Conservation (phyloP, 192 early-diverging fungal genomes). For the Gryganskiella cystojenkinii region DNA sequence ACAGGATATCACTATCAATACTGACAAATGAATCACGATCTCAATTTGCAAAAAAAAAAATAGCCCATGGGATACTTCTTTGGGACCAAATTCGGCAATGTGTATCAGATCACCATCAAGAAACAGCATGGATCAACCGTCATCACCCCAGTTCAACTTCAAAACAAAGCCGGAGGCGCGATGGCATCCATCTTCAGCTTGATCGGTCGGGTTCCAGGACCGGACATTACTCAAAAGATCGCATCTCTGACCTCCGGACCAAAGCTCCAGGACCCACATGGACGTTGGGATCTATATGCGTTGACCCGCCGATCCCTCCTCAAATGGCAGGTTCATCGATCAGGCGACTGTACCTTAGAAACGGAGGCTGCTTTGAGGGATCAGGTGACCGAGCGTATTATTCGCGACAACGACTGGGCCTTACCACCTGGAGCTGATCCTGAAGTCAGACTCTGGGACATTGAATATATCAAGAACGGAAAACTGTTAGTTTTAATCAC, state of each 20-base stretch:
- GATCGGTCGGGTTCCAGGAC: slow-evolving; percentile 31
- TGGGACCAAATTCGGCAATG: slow-evolving; percentile 16
- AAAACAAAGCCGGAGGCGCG: slow-evolving; percentile 12
- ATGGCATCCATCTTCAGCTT: slow-evolving; percentile 40
- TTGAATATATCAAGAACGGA: slow-evolving; percentile 38
- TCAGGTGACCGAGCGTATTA: slow-evolving; percentile 24
- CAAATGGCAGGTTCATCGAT: slow-evolving; percentile 35
- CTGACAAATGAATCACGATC: too few species aligned
- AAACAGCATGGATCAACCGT: slow-evolving; percentile 24
- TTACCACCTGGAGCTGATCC: slow-evolving; percentile 32
- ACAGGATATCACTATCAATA: too few species aligned
- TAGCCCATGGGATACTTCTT: slow-evolving; percentile 50
- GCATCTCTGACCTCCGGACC: slow-evolving; percentile 39
- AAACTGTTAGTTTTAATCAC: slow-evolving; percentile 34
- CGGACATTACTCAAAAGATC: slow-evolving; percentile 34
- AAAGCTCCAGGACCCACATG: slow-evolving; percentile 35
- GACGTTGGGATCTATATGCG: slow-evolving; percentile 41
- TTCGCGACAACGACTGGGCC: slow-evolving; percentile 17
- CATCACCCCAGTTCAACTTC: slow-evolving; percentile 11
- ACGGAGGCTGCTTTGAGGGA: slow-evolving; percentile 24
- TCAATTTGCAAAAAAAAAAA: too few species aligned
- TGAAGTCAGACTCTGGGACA: slow-evolving; percentile 28
- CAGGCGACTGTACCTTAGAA: slow-evolving; percentile 31
- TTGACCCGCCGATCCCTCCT: slow-evolving; percentile 34
- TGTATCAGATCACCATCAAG: slow-evolving; percentile 32